phyloP scores from a whole-genome alignment of 208 protist species.

The Acanthamoeba polyphaga region DNA sequence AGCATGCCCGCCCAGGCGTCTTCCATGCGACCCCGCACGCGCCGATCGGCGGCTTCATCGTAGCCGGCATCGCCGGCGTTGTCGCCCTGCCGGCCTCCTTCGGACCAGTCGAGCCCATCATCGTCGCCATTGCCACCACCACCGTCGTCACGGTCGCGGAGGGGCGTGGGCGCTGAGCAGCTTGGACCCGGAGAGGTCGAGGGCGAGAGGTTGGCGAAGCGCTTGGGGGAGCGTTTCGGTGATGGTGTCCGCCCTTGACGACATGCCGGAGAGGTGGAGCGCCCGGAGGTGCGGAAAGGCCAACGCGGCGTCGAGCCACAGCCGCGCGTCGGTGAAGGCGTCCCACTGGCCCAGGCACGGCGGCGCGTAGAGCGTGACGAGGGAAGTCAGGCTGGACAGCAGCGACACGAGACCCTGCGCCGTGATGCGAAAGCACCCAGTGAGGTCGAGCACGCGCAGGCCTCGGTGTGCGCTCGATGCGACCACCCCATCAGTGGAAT shows the following conservation, averaged over 20 bases:
- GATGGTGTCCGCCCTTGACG: not conserved
- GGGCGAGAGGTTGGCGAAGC: not conserved
- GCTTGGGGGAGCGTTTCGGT: not conserved
- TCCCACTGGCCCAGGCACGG: conserved; percentile 23
- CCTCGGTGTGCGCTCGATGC: not conserved
- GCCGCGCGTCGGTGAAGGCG: not conserved
- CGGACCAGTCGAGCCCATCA: no score
- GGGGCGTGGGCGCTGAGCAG: not conserved
- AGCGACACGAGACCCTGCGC: not conserved
- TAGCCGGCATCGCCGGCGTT: not conserved
- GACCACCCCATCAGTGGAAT: no score
- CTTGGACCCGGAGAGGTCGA: not conserved
- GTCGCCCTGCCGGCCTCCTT: no score
- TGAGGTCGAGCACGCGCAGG: not conserved
- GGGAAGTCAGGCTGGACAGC: not conserved
- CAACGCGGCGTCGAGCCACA: not conserved
- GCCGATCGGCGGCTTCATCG: not conserved
- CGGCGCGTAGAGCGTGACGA: not conserved
- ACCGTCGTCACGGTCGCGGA: no score
- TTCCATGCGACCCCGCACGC: not conserved
- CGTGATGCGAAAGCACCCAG: not conserved
- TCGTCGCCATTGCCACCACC: no score
- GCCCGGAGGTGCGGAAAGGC: not conserved
- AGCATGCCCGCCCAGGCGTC: conserved; percentile 19
- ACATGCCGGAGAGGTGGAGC: not conserved